Evolutionary conservation across 1,284 basidiomycete genomes (phyloP), one percentile per base, ranked within the genome.

Genomic region (Mycosarcoma maydis): DNA sequence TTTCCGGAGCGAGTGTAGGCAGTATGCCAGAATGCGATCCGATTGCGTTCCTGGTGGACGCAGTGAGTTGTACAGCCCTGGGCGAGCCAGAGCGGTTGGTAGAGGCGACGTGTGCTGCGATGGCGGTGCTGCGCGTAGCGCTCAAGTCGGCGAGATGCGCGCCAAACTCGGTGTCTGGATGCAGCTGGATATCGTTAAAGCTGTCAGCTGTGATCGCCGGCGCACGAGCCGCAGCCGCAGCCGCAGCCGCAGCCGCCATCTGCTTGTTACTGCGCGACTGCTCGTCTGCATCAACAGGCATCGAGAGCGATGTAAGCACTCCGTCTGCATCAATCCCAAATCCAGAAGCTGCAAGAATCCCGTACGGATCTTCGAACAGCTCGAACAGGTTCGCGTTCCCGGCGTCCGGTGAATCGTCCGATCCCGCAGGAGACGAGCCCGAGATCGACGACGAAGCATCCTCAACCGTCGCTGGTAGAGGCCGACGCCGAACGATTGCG

Each of bases 351-450:
- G 72, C 71, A 1, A 80, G 49, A 6, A 80, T 64, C 13, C 77
- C 78, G 48, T 80, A 80, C 13, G 78, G 77, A 55, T 80, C 78
- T 36, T 80, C 78, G 46, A 80, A 61, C 48, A 76, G 43, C 16
- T 80, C 75, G 29, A 78, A 71, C 32, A 76, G 46, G 37, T 66
- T 66, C 5, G 22, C 47, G 20, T 51, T 47, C 3, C 32, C 20
- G 13, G 27, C 68, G 13, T 68, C 58, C n/a, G 54, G 58, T n/a
- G 54, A 56, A 11, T 50, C 50, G 26, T 56, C 56, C 17, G 60
- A 51, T 17, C 52, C 38, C 2, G 72, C 73, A 2, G 73, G 68
- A 16, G 72, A 71, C 2, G 54, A 56, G 1, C 54, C 62, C 0
- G 71, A 58, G 11, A 68, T 65, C 10, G 69, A 68, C 7, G 77